phyloP scores from a whole-genome alignment of 1,139 yeast species.

The Barnettozyma hawaiiensis region DNA sequence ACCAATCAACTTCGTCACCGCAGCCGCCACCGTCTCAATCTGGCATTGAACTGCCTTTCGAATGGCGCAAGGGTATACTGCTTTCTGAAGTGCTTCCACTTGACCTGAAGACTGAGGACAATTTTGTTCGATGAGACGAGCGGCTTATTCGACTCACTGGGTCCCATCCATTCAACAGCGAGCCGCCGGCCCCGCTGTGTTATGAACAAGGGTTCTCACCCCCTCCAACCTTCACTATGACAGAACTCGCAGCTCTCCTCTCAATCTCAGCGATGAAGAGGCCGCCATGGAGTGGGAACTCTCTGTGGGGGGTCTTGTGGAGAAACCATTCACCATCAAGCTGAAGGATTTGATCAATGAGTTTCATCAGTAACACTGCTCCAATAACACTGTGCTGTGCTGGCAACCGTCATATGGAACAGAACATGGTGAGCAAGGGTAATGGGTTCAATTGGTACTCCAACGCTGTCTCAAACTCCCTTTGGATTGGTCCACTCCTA shows the following conservation, averaged over 20 bases:
- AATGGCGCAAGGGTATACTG: conserved; percentile 8
- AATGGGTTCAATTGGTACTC: conserved; percentile 35
- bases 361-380: conserved; percentile 27
- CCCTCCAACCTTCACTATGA: conserved; percentile 31
- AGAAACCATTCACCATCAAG: conserved; percentile 25
- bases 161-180: conserved; percentile 31
- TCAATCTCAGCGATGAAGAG: conserved; percentile 20
- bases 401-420: conserved; percentile 32
- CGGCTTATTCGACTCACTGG: conserved; percentile 30
- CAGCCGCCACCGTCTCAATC: too few species aligned
- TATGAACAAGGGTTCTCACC: conserved; percentile 30
- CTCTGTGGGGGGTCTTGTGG: conserved; percentile 28
- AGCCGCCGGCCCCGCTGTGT: conserved; percentile 27
- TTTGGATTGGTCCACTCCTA: conserved; percentile 32
- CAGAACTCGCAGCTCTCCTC: conserved; percentile 33
- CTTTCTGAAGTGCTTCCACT: conserved; percentile 18
- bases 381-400: conserved; percentile 34
- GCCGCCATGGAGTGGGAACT: conserved; percentile 28
- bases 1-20: too few species aligned
- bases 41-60: background rate
- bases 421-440: conserved; percentile 31
- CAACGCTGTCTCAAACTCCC: conserved; percentile 31
- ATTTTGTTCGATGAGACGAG: conserved; percentile 28
- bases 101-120: conserved; percentile 29
- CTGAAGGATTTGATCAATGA: conserved; percentile 24